Evolutionary conservation across 1,284 basidiomycete genomes (phyloP).

Genomic region (Tremellales sp.): DNA sequence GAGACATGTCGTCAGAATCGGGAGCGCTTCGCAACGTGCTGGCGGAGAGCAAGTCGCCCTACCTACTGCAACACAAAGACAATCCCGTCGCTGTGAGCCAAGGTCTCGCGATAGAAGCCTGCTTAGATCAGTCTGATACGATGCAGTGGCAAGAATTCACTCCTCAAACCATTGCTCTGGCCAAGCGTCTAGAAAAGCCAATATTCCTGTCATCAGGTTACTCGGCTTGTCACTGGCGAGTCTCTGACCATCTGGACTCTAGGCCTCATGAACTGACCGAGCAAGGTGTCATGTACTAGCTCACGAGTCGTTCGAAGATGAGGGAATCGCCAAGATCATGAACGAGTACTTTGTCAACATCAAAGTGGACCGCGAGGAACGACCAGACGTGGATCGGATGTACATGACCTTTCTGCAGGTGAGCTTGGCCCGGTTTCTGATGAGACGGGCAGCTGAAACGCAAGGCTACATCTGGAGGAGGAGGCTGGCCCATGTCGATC

Average conservation of each 20-base stretch:
- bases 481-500: conserved; percentile 53
- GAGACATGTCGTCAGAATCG: not conserved
- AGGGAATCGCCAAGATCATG: conserved; percentile 50
- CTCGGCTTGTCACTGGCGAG: conserved; percentile 45
- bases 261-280: not conserved
- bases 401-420: conserved; percentile 53
- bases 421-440: not conserved
- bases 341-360: conserved; percentile 52
- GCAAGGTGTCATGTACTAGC: conserved; percentile 34
- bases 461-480: conserved; percentile 48
- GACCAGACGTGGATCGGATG: conserved; percentile 52
- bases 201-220: conserved; percentile 54
- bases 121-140: not conserved
- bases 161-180: conserved; percentile 48
- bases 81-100: conserved; percentile 48
- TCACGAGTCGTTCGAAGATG: conserved; percentile 52
- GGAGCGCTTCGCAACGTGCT: conserved; percentile 36
- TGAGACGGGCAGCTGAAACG: not conserved
- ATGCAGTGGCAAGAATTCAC: conserved; percentile 53
- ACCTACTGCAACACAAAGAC: conserved; percentile 51
- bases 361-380: conserved; percentile 53
- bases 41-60: conserved; percentile 50
- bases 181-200: conserved; percentile 47
- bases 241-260: conserved; percentile 7
- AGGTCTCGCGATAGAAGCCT: not conserved